These are phyloP conservation scores for Daldinia decipiens DNA, from an alignment of 495 filamentous ascomycete genomes.

Conservation along the genomic window DNA sequence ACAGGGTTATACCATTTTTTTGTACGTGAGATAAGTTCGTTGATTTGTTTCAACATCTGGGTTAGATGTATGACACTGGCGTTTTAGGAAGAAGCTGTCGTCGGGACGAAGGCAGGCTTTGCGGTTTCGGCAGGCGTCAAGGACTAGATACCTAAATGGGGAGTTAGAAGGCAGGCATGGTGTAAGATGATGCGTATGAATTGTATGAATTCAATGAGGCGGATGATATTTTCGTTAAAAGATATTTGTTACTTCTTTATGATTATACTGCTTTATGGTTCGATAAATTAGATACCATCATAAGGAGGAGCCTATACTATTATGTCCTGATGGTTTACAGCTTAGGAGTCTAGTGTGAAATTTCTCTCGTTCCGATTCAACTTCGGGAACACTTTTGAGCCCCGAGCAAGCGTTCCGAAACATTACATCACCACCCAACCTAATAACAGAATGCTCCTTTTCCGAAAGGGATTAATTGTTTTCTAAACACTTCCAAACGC, in stretches of 20 bases:
- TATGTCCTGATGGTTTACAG: too few species aligned
- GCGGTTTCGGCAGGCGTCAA: constrained; percentile 20
- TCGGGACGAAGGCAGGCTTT: constrained; percentile 1
- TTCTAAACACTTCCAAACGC: not conserved
- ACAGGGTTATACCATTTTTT: constrained; percentile 12
- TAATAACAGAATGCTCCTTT: not conserved
- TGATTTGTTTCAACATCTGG: constrained; percentile 18
- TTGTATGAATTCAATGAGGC: constrained; percentile 7
- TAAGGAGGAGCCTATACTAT: too few species aligned
- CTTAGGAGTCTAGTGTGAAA: too few species aligned
- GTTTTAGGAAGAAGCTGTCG: constrained; percentile 20
- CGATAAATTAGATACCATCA: too few species aligned
- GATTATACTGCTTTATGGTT: too few species aligned
- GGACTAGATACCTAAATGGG: constrained; percentile 19
- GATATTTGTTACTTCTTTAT: not conserved
- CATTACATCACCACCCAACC: not conserved
- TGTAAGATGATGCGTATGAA: constrained; percentile 10
- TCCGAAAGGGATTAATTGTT: not conserved
- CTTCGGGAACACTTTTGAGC: constrained; percentile 1
- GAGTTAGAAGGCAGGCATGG: not conserved
- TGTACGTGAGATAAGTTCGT: not conserved
- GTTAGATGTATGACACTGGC: constrained; percentile 1
- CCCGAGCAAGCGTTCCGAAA: not conserved
- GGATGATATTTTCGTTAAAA: not conserved
- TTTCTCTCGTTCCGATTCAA: not conserved